Conservation (phyloP, 2,329 filamentous ascomycete genomes). For the Apiospora malaysiana region DNA sequence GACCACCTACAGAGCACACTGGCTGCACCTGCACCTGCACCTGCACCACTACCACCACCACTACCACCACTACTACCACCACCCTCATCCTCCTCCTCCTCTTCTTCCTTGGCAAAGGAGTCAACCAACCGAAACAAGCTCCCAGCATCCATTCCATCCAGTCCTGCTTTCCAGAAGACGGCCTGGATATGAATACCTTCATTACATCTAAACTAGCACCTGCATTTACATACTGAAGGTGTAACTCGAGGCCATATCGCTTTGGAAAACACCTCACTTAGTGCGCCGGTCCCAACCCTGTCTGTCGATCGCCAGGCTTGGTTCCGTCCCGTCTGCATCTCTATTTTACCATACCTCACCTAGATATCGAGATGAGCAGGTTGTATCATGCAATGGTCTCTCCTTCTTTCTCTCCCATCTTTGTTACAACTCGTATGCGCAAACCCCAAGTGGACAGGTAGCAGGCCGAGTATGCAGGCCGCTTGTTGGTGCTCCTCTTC, state of each 20-base stretch:
- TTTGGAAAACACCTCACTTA: slow-evolving; percentile 8
- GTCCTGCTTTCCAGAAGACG: neutral
- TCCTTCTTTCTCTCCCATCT: slow-evolving; percentile 1
- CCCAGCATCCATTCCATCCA: neutral
- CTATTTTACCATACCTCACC: neutral
- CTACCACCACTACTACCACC: neutral
- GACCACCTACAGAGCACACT: neutral
- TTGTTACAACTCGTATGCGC: slow-evolving; percentile 14
- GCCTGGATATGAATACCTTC: slow-evolving; percentile 2
- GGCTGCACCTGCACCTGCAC: neutral
- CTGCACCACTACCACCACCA: neutral
- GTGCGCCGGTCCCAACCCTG: slow-evolving; percentile 13
- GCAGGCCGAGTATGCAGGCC: neutral
- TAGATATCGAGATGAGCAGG: neutral
- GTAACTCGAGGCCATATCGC: neutral
- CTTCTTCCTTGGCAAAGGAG: neutral
- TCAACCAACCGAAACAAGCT: slow-evolving; percentile 4
- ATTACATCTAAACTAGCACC: neutral
- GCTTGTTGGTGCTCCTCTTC: neutral
- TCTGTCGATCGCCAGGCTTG: slow-evolving; percentile 12
- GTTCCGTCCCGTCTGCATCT: slow-evolving; percentile 13
- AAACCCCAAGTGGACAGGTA: neutral
- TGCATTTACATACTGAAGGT: neutral
- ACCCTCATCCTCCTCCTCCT: neutral
- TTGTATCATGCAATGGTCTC: neutral